phyloP scores from a whole-genome alignment of 2,329 filamentous ascomycete genomes.

The Epichloe sp. region DNA sequence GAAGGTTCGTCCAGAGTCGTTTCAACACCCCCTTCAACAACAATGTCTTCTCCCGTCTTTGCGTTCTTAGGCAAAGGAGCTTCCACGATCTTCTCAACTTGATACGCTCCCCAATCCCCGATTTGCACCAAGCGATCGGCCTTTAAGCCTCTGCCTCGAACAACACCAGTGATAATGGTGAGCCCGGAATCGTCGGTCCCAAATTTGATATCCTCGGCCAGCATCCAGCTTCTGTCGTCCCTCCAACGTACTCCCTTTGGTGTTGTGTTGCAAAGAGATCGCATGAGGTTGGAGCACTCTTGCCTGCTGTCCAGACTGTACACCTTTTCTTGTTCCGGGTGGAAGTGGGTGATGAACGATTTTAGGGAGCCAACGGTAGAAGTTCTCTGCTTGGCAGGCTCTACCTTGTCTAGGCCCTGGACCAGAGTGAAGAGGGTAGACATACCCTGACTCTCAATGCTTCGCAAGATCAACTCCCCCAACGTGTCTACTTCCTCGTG shows the following conservation, averaged over 20 bases:
- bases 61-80: constrained; percentile 52
- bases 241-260: constrained; percentile 94
- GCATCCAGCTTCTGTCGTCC: constrained; percentile 91
- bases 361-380: constrained; percentile 73
- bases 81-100: constrained; percentile 77
- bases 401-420: constrained; percentile 63
- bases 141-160: constrained; percentile 77
- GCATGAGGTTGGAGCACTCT: constrained; percentile 81
- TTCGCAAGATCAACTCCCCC: constrained; percentile 73
- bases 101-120: constrained; percentile 87
- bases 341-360: constrained; percentile 89
- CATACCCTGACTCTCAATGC: constrained; percentile 85
- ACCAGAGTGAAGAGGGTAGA: constrained; percentile 84
- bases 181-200: constrained; percentile 44
- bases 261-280: constrained; percentile 79
- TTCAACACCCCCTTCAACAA: constrained; percentile 45
- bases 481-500: constrained; percentile 71
- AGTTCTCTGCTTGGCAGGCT: constrained; percentile 64
- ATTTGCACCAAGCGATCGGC: constrained; percentile 82
- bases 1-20: constrained; percentile 57
- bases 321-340: constrained; percentile 82
- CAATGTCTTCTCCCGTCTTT: constrained; percentile 51
- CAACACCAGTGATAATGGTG: constrained; percentile 68
- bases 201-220: constrained; percentile 73
- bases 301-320: constrained; percentile 79